A percentile compares a stretch with the other conserved stretches of the same genome.
Conservation (phyloP, 108 stramenopile species). For the Cylindrotheca fusiformis region DNA sequence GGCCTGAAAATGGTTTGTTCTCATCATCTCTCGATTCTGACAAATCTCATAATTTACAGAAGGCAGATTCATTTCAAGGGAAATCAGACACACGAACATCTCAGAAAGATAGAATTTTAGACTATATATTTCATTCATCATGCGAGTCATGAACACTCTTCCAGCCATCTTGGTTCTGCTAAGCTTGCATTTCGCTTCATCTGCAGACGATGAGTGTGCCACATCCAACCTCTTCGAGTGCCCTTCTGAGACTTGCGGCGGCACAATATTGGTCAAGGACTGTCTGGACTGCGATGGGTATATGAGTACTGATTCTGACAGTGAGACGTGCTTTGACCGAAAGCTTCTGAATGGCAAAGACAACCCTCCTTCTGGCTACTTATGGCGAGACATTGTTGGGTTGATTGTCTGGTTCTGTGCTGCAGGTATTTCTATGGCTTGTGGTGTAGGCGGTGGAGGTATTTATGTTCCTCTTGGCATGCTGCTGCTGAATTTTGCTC, state of each 20-base stretch:
- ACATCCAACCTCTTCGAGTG: conserved; percentile 2
- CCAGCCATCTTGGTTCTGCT: not conserved
- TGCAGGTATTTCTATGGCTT: conserved; percentile 58
- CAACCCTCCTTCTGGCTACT: conserved; percentile 46
- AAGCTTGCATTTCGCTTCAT: not conserved
- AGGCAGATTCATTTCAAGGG: too few relatives aligned
- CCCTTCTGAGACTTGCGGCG: conserved; percentile 12
- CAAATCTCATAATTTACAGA: not conserved
- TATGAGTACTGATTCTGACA: conserved; percentile 29
- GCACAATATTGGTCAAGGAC: conserved; percentile 27
- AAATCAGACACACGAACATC: not conserved
- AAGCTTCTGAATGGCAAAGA: conserved; percentile 49
- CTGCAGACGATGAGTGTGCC: conserved; percentile 9
- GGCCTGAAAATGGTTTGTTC: too few relatives aligned
- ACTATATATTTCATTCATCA: not conserved
- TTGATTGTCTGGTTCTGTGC: conserved; percentile 64
- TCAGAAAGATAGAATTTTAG: not conserved
- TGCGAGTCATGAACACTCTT: not conserved
- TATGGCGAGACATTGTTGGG: conserved; percentile 59
- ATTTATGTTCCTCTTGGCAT: conserved; percentile 75
- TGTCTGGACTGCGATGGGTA: conserved; percentile 40
- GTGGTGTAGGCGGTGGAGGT: conserved; percentile 75
- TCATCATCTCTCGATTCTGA: not conserved
- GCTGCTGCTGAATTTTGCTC: conserved; percentile 53
- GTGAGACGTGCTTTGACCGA: conserved; percentile 49